These are phyloP conservation scores for Dunaliella sp. DNA, from an alignment of 139 green algal species.

Conservation along the genomic window DNA sequence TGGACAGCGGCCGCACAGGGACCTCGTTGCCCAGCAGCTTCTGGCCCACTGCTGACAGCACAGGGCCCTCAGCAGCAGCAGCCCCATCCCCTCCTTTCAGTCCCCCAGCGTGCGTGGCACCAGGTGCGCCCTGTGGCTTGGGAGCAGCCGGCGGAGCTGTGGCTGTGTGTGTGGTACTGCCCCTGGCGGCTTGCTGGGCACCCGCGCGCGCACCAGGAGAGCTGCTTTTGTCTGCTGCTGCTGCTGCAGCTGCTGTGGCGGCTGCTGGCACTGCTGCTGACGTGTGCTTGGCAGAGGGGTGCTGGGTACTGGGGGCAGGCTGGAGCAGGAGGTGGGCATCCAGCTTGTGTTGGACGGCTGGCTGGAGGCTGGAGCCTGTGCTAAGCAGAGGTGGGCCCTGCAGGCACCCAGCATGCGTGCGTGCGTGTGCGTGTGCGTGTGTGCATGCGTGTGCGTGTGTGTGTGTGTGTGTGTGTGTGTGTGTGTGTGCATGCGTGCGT, in stretches of 20 bases:
- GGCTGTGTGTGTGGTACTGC: not conserved
- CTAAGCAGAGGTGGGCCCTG: not conserved
- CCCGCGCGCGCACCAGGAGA: no score
- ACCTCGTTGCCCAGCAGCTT: conserved; percentile 1
- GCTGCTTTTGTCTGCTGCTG: not conserved
- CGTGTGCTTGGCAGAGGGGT: not conserved
- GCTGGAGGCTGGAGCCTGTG: not conserved
- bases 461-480: no score
- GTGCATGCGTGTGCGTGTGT: no score
- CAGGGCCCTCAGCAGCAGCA: not conserved
- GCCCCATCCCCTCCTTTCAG: no score
- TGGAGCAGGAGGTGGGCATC: not conserved
- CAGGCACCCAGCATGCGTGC: not conserved
- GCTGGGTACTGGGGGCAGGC: no score
- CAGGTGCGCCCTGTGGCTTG: no score
- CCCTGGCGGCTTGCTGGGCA: no score
- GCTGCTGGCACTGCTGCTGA: not conserved
- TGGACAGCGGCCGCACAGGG: not conserved
- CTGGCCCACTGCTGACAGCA: not conserved
- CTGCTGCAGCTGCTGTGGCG: not conserved
- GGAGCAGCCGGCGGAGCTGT: no score
- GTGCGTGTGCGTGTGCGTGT: no score
- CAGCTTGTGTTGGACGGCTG: not conserved
- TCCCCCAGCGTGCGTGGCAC: no score
- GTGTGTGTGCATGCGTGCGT: no score